Evolutionary conservation across 805 yeast species (phyloP).

Genomic region (Yamadazyma laniorum): DNA sequence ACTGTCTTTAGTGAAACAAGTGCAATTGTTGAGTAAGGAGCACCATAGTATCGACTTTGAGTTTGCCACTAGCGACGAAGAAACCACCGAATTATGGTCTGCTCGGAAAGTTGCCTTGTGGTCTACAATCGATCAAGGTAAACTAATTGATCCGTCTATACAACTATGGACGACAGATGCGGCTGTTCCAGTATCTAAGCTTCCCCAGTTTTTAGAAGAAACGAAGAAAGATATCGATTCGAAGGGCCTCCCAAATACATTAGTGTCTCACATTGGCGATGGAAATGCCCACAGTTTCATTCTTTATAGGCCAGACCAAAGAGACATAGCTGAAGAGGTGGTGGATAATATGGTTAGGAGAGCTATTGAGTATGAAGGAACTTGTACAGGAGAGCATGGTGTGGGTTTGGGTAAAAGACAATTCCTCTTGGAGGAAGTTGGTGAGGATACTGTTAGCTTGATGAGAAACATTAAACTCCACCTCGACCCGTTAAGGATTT

Average conservation of each 20-base stretch:
- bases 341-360: conserved; percentile 27
- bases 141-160: conserved; percentile 35
- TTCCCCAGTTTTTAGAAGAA: conserved; percentile 60
- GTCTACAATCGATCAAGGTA: conserved; percentile 39
- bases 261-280: conserved; percentile 82
- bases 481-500: conserved; percentile 64
- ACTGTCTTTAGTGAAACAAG: conserved; percentile 35
- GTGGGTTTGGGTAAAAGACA: conserved; percentile 74
- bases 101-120: conserved; percentile 64
- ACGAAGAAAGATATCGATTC: conserved; percentile 58
- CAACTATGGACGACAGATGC: conserved; percentile 76
- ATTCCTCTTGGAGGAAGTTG: conserved; percentile 59
- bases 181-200: conserved; percentile 72
- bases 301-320: conserved; percentile 53
- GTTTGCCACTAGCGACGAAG: conserved; percentile 59
- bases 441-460: conserved; percentile 58
- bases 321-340: conserved; percentile 35
- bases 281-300: conserved; percentile 76
- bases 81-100: conserved; percentile 67
- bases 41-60: conserved; percentile 51
- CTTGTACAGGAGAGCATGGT: conserved; percentile 87
- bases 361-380: conserved; percentile 52
- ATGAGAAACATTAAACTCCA: conserved; percentile 73
- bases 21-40: conserved; percentile 25
- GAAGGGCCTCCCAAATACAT: conserved; percentile 53